Evolutionary conservation across 345 rosid species (phyloP), one percentile per base, ranked within the genome.

Genomic region (Aquilaria malaccensis): DNA sequence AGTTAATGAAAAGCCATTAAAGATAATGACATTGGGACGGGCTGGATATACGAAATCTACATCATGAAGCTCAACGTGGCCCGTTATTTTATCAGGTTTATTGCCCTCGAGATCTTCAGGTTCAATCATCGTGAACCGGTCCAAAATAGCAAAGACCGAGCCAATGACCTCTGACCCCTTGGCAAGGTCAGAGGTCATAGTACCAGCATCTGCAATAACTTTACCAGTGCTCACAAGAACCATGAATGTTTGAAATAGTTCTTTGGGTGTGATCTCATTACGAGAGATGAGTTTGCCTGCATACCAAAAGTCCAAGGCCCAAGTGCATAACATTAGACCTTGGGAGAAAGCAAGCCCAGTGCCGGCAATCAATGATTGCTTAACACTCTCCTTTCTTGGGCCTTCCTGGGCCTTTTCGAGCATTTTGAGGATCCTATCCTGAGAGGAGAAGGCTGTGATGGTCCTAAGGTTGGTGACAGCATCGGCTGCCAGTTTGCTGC

Each of bases 261-360:
- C 77, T 59, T 80, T 74, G 0, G 89, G 54, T 0, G 77, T 70
- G 51, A 88, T 74, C 68, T 73, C 70, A 3, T 83, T 86, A 10
- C 56, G 70, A 2, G 74, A 37, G 1, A 88, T 71, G 60, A 85
- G 75, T 64, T 66, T 80, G 50, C 89, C 89, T 13, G 89, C 95
- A 1, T 83, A 85, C 95, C 91, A 88, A 45, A 81, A 88, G 46
- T 78, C 79, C 2, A 83, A 48, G n/a, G 85, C 86, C 87, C 83
- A 78, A 33, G 71, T 75, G 64, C 82, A 75, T 0, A 79, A 14
- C 1, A 79, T 77, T 1, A 88, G 70, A 70, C 79, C 67, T 1
- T 77, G 84, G 1, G 89, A 75, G 30, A 64, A 68, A 9, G 79
- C 85, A 0, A 88, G 80, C 5, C 83, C 89, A 0, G 77, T n/a